Percentiles rank a stretch among this genome's conserved stretches.
Evolutionary conservation across 768 basidiomycete genomes (phyloP).

Genomic region (Tephrocybe sp.): DNA sequence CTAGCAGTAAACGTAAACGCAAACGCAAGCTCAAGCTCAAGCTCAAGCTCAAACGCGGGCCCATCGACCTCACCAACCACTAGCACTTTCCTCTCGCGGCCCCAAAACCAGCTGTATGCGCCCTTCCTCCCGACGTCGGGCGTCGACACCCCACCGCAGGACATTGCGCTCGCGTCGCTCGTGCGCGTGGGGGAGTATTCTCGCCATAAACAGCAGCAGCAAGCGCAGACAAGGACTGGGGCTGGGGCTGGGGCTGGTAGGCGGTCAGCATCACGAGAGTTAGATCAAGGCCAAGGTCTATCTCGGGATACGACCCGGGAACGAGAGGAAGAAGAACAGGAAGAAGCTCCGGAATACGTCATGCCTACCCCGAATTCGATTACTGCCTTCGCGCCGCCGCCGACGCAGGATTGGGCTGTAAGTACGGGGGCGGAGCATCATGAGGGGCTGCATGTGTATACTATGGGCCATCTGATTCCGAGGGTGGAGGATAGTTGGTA

Average conservation of each 20-base stretch:
- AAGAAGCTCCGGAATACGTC: too few relatives aligned
- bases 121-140: slow-evolving; percentile 51
- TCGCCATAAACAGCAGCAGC: slow-evolving; percentile 45
- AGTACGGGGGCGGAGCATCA: slow-evolving; percentile 28
- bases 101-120: slow-evolving; percentile 12
- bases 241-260: not conserved
- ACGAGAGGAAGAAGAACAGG: too few relatives aligned
- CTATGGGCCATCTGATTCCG: slow-evolving; percentile 74
- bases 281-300: too few relatives aligned
- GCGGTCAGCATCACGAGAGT: too few relatives aligned
- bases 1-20: too few relatives aligned
- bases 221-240: slow-evolving; percentile 1
- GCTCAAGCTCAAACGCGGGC: not conserved
- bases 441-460: slow-evolving; percentile 76
- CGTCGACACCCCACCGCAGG: slow-evolving; percentile 1
- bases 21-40: not conserved
- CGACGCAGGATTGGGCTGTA: not conserved
- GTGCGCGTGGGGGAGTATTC: slow-evolving; percentile 80
- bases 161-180: slow-evolving; percentile 65
- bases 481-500: slow-evolving; percentile 40
- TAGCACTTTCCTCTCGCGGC: not conserved
- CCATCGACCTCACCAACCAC: not conserved
- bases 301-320: too few relatives aligned
- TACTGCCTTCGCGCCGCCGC: not conserved
- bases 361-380: too few relatives aligned